Evolutionary conservation across 768 basidiomycete genomes (phyloP), one percentile per base, ranked within the genome.

Genomic region (Neoboletus subvelutipes): DNA sequence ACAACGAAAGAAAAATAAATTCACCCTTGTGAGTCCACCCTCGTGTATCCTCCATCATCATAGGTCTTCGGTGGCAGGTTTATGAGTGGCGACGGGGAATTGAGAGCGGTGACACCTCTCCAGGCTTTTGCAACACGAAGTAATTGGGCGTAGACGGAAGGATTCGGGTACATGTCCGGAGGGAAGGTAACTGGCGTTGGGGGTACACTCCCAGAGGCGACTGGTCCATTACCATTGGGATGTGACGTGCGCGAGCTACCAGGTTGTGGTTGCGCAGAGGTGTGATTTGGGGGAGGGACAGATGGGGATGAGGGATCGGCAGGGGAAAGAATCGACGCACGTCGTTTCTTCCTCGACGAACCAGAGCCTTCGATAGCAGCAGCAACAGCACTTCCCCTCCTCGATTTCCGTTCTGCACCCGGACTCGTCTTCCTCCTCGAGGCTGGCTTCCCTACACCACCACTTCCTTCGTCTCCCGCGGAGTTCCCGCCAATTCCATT

Each of bases 41-140:
- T 63, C 17, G 57, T 50, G 24, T 62, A 70, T 28, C 45, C 62
- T 50, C 53, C 47, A 34, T 69, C 67, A 29, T 33, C 34, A 51
- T 65, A 70, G 0, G 63, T 61, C 45, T 37, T 71, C 45, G 67
- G 67, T 36, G 70, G 69, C 1, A 58, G 59, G 11, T 56, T 45
- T 9, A 42, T 15, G 33, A 62, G 52, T 5, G 67, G 59, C 11
- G 59, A 63, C 1, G 69, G 65, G 4, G 72, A 65, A 24, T 72
- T 71, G 58, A 83, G 72, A 8, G 86, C 87, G n/a, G 83, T 80
- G 31, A 89, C 73, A 2, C 88, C 87, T 10, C 88, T 75, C 87
- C 87, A 90, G 18, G 78, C 72, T 22, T 80, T 77, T 12, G 87
- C 86, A 18, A 83, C 80, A n/a, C 75, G 73, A n/a, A 79, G 76